A percentile compares a stretch with the other conserved stretches of the same genome.
Conservation (phyloP, 179 eudicot species). For the Beta corolliflora region DNA sequence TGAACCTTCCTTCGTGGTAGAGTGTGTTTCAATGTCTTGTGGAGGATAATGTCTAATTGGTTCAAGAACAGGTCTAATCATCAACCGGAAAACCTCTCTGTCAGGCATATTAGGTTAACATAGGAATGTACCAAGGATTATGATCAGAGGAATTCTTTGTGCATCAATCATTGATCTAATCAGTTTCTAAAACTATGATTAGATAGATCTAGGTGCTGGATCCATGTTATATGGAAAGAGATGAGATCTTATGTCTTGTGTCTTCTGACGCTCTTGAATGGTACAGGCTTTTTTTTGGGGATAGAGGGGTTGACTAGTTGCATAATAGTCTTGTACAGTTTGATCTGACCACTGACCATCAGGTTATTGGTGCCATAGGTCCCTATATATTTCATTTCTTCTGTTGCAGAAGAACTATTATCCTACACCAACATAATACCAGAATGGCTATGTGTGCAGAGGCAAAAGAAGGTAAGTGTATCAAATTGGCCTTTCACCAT, state of each 20-base stretch:
- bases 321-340: not conserved
- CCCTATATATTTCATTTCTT: slow-evolving; percentile 75
- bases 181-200: not conserved
- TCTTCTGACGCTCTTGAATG: not conserved
- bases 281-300: not conserved
- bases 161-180: not conserved
- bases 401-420: slow-evolving; percentile 78
- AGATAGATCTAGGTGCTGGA: not conserved
- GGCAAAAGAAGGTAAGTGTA: slow-evolving; percentile 68
- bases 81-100: not conserved
- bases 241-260: not conserved
- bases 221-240: not conserved
- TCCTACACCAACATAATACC: slow-evolving; percentile 71
- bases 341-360: slow-evolving; percentile 17
- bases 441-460: slow-evolving; percentile 79
- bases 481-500: not conserved
- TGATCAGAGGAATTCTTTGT: not conserved
- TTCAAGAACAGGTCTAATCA: not conserved
- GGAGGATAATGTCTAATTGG: not conserved
- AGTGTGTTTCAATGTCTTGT: not conserved
- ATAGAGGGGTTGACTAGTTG: not conserved
- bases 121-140: not conserved
- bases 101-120: not conserved
- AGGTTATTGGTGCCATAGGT: slow-evolving; percentile 42
- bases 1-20: slow-evolving; percentile 7